These are phyloP conservation scores for Stachybotrys elegans DNA, from an alignment of 2,329 filamentous ascomycete genomes.

Conservation along the genomic window DNA sequence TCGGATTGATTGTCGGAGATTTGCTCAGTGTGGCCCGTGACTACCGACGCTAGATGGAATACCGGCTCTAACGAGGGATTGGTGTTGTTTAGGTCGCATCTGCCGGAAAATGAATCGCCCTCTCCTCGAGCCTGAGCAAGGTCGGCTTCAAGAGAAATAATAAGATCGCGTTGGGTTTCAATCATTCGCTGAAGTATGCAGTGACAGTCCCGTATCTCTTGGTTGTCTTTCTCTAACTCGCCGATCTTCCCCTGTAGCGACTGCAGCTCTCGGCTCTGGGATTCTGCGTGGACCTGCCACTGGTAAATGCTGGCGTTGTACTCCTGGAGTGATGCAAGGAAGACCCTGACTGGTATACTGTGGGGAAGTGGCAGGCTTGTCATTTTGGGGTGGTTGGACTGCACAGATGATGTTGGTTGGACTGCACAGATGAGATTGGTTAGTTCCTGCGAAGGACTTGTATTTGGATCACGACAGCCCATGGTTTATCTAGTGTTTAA, in stretches of 20 bases:
- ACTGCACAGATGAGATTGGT: no score
- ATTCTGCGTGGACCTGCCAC: not conserved
- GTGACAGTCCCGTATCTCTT: not conserved
- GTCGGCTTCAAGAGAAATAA: not conserved
- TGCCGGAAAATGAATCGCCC: not conserved
- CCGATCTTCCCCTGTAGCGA: not conserved
- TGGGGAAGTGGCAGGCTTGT: not conserved
- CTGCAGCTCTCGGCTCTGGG: not conserved
- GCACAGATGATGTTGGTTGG: no score
- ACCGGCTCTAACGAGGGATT: no score
- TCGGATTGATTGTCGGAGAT: no score
- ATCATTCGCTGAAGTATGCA: not conserved
- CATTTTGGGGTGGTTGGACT: not conserved
- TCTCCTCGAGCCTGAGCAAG: not conserved
- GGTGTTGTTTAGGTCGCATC: not conserved
- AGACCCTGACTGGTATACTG: not conserved
- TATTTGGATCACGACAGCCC: no score
- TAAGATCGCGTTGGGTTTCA: not conserved
- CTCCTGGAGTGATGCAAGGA: not conserved
- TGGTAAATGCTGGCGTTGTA: not conserved
- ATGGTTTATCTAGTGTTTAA: no score
- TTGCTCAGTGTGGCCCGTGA: no score
- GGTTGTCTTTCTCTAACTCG: not conserved
- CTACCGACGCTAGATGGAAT: no score
- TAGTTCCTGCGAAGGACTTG: no score